These are phyloP conservation scores for Corinectria fuckeliana DNA, from an alignment of 2,329 filamentous ascomycete species.

Conservation along the genomic window DNA sequence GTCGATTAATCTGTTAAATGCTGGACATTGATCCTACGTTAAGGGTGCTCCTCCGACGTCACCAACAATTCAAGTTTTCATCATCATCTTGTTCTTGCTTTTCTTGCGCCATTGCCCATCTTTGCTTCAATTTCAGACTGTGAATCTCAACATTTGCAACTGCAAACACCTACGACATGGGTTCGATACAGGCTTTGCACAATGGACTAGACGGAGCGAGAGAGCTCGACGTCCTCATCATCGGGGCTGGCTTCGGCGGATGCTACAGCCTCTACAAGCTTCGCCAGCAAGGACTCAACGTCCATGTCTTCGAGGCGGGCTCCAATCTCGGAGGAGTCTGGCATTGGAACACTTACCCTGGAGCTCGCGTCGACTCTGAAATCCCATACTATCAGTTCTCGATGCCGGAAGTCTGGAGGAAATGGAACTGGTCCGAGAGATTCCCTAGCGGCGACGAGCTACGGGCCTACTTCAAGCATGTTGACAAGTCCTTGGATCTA, in stretches of 20 bases:
- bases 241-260: constrained; percentile 18
- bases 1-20: not conserved
- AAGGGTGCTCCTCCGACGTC: not conserved
- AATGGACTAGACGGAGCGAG: not conserved
- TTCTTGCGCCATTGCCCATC: not conserved
- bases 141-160: not conserved
- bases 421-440: constrained; percentile 17
- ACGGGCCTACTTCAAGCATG: constrained; percentile 3
- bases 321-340: constrained; percentile 17
- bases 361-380: constrained; percentile 23
- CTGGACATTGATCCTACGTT: not conserved
- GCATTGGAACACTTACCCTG: constrained; percentile 23
- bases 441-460: constrained; percentile 16
- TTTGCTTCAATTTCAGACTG: not conserved
- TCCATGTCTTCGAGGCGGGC: constrained; percentile 15
- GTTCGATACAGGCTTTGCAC: not conserved
- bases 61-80: not conserved
- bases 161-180: not conserved
- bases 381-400: constrained; percentile 20
- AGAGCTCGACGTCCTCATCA: constrained; percentile 14
- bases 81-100: not conserved
- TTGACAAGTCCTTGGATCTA: constrained; percentile 10
- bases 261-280: constrained; percentile 14
- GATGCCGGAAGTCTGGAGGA: constrained; percentile 15
- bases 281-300: constrained; percentile 10